Conservation (phyloP, 148 eudicot genomes). For the Rhododendron ferrugineum region DNA sequence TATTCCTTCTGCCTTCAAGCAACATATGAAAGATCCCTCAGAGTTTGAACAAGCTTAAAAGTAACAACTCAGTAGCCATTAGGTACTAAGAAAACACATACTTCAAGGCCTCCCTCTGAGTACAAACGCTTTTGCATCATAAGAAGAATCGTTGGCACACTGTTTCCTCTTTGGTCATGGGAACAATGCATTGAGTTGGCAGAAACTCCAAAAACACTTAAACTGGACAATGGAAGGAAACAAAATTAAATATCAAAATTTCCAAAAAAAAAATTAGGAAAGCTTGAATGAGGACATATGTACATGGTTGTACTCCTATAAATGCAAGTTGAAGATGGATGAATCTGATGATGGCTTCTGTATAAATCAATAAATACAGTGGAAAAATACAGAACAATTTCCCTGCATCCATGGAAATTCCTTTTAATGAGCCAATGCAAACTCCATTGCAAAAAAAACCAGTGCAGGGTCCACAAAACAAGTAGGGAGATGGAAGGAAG, state of each 20-base stretch:
- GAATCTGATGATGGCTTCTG: neutral
- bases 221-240: constrained; percentile 36
- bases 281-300: neutral
- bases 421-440: constrained; percentile 4
- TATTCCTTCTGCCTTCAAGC: constrained; percentile 79
- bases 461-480: neutral
- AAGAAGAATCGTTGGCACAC: constrained; percentile 79
- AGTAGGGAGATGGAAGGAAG: neutral
- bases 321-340: neutral
- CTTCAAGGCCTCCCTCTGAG: constrained; percentile 70
- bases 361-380: neutral
- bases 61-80: neutral
- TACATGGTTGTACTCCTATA: neutral
- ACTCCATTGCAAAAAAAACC: neutral
- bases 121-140: constrained; percentile 70
- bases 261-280: neutral
- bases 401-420: neutral
- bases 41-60: neutral
- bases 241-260: neutral
- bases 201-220: constrained; percentile 81
- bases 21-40: constrained; percentile 18
- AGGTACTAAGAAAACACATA: constrained; percentile 17
- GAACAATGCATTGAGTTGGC: constrained; percentile 88
- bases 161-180: constrained; percentile 68
- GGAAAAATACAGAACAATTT: neutral